Base-by-base conservation (phyloP, 2,329 filamentous ascomycete genomes). In the Trichoderma sp. region DNA sequence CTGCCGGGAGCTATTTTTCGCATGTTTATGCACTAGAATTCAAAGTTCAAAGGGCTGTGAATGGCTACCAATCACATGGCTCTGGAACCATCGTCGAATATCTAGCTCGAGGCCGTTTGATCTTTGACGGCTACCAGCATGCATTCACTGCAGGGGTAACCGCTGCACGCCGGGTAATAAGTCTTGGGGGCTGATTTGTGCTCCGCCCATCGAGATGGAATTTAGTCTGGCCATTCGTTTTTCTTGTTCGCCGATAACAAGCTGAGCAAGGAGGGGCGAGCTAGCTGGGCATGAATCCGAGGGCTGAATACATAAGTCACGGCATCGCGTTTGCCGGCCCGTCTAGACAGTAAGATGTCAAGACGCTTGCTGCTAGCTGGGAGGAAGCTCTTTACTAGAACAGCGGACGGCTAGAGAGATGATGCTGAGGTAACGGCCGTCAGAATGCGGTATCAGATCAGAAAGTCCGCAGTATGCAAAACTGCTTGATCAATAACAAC, bases 41-140 rank as follows among this genome's bases (percentile, higher is more conserved):
- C 50, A 68, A 27, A 63, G 53, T 60, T 65, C 72, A 69, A 69
- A 50, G 27, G 35, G 35, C 50, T 69, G 60, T 56, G 60, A 53
- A 75, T 69, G 73, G 53, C 71, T 64, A 71, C 66, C 73, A 69
- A 75, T 75, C 65, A 69, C 59, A 60, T 68, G 62, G 45, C 53
- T 21, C 68, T 72, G 45, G 62, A 66, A 67, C 38, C 56, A 50
- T 27, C 12, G 50, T 64, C 62, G 53, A 69, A 67, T 75, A 63
- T 21, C 45, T 64, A 56, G 69, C 56, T 66, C 62, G 41, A 73
- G 59, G 62, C 63, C 68, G 68, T 72, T 72, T 75, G 68, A 56
- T 72, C 38, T 59, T 59, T 66, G 74, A 65, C 74, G 74, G 74
- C 68, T 75, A 67, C 62, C 68, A 75, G 74, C 68, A 75, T 75